Percentiles rank a stretch among this genome's conserved stretches.
Conservation (phyloP, 2,329 filamentous ascomycete species). For the Alternaria sp. region DNA sequence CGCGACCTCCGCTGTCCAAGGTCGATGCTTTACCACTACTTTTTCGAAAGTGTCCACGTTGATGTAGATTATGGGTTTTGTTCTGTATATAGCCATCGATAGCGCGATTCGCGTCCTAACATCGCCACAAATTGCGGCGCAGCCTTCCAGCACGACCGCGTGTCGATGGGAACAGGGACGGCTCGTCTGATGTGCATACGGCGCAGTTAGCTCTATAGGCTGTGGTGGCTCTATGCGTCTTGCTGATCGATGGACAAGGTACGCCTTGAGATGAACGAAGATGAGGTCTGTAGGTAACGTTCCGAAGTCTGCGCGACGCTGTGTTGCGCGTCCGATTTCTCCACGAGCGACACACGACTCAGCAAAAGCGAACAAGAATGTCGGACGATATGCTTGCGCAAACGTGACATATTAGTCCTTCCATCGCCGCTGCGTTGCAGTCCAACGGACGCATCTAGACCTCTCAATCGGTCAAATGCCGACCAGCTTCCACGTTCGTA, state of each 20-base stretch:
- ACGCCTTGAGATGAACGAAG: neutral
- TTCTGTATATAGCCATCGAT: neutral
- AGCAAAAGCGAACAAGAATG: neutral
- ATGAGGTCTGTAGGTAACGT: neutral
- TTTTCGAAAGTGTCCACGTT: neutral
- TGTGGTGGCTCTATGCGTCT: neutral
- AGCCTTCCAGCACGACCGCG: neutral
- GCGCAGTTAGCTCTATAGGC: conserved; percentile 11
- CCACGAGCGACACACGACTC: neutral
- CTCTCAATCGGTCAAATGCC: conserved; percentile 4
- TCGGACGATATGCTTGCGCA: neutral
- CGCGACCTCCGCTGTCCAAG: neutral
- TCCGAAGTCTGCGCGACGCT: neutral
- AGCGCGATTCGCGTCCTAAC: neutral
- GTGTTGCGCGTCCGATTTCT: too few species aligned
- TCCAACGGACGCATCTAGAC: conserved; percentile 1
- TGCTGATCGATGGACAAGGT: neutral
- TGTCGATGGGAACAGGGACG: neutral
- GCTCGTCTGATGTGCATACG: conserved; percentile 16
- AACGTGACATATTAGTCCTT: neutral
- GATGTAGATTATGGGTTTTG: neutral
- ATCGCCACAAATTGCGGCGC: conserved; percentile 9
- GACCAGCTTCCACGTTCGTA: neutral
- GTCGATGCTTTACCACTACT: neutral
- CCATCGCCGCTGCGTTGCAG: neutral